phyloP scores from a whole-genome alignment of 129 eudicot species.

The Ambrosia artemisiifolia region DNA sequence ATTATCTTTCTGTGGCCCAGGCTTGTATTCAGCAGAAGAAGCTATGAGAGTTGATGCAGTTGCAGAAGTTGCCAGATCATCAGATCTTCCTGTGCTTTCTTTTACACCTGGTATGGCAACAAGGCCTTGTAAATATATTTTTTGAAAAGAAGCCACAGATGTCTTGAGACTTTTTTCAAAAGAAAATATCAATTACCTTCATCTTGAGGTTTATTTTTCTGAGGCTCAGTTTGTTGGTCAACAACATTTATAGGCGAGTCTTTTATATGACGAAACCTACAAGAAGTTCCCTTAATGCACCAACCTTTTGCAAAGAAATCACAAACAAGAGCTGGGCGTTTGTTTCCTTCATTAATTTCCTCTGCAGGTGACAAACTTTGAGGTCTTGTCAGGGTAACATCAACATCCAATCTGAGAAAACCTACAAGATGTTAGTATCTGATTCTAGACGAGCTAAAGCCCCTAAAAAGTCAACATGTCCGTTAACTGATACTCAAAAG shows the following conservation, averaged over 20 bases:
- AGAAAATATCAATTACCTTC: slow-evolving; percentile 42
- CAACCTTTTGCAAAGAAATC: slow-evolving; percentile 85
- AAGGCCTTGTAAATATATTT: slow-evolving; percentile 25
- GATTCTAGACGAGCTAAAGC: slow-evolving; percentile 26
- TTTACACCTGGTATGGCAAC: slow-evolving; percentile 39
- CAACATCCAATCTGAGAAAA: slow-evolving; percentile 59
- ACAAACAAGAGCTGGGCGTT: slow-evolving; percentile 58
- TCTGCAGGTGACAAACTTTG: slow-evolving; percentile 54
- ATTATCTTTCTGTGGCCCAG: slow-evolving; percentile 28
- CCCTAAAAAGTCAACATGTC: slow-evolving; percentile 13
- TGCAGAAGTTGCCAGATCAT: slow-evolving; percentile 22
- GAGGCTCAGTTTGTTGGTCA: slow-evolving; percentile 34
- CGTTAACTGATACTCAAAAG: not conserved
- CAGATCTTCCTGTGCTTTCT: slow-evolving; percentile 20
- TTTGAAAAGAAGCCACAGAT: not conserved
- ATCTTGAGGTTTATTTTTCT: slow-evolving; percentile 32
- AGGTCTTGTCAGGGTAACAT: slow-evolving; percentile 41
- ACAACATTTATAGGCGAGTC: slow-evolving; percentile 21
- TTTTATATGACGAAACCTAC: slow-evolving; percentile 73
- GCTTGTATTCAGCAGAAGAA: slow-evolving; percentile 23
- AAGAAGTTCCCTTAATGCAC: slow-evolving; percentile 94
- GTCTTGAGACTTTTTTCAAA: slow-evolving; percentile 20
- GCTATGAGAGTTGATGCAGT: slow-evolving; percentile 3
- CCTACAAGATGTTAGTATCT: slow-evolving; percentile 40
- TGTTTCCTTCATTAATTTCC: slow-evolving; percentile 44